Base-by-base conservation (phyloP, 805 yeast genomes). In the Metschnikowia cubensis region DNA sequence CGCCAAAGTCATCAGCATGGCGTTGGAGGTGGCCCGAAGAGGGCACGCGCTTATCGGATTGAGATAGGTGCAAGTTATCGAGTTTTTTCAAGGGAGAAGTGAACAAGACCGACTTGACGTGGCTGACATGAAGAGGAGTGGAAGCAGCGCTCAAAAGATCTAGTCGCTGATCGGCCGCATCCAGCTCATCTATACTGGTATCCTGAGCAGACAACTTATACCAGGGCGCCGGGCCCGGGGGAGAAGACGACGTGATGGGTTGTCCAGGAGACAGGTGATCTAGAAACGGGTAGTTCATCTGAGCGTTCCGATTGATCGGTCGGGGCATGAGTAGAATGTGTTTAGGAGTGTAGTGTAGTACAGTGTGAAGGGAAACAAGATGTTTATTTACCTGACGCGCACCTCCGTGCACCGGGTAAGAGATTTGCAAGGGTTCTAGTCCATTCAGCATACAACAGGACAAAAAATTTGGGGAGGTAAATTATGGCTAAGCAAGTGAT, bases 61-160 rank as follows among this genome's bases (percentile, higher is more conserved):
- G 39, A 38, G 50, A 48, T 35, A 56, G 45, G 50, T 72, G 71
- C 22, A 73, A 56, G 34, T 67, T 63, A 50, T 69, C 66, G 25
- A 73, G 61, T 48, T 64, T 63, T 42, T 62, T 64, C 49, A 71
- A 64, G 15, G 77, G 77, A 6, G 75, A 71, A 18, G 65, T 38
- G 35, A 64, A 63, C 21, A 60, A 39, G 15, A 50, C 48, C 14
- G 61, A 52, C 15, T 49, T 50, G 32, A 45, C 45, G 35, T 50
- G 48, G 34, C 53, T 52, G 20, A 52, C 51, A 35, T 53, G 53
- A 31, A 62, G 50, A 7, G 68, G 68, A 7, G 68, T 64, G 14
- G 65, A 61, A 1, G 65, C 65, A 2, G 59, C 59, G 3, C 59
- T 58, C 34, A 59, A 34, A 46, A 57, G 49, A 31, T 57, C 60